Base-by-base conservation (phyloP, 2,329 filamentous ascomycete species). In the Trichophyton verrucosum region DNA sequence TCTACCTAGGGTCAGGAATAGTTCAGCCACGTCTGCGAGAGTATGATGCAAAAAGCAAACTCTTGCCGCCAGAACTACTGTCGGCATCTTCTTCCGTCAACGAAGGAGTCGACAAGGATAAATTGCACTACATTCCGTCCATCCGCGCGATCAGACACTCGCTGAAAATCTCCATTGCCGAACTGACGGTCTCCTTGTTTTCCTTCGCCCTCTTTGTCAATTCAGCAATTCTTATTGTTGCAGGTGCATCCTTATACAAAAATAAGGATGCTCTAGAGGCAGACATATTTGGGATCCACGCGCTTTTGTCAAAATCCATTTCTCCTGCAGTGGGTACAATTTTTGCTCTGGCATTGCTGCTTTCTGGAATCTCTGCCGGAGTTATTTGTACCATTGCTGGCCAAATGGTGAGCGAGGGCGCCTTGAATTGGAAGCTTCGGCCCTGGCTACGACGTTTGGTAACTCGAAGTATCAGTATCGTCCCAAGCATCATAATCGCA, bases 361-460 rank as follows among this genome's bases (percentile, higher is more conserved):
- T 95, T 0, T 91, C 87, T 0, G 90, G 90, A 7, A 81, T 89
- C 11, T 89, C 86, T 0, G 90, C 90, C 0, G 90, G 90, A 4
- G 89, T 95, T 40, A 86, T 95, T 1, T 95, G 90, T 75, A 95
- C 91, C 1, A 94, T 95, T 66, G 83, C 90, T 0, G 90, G 90
- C 0, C 90, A 95, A 72, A 94, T 95, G 85, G 86, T 95, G 22
- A 86, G 84, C 64, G 90, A 95, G 71, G 90, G 90, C 5, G 88
- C 90, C 63, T 72, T 95, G 51, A 83, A 84, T 55, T 91, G 89
- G 87, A 83, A 75, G 3, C 73, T 91, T 36, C 79, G 80, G 63
- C 90, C 90, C 0, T 95, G 90, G 90, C 68, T 91, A 8, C 85
- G 90, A 1, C 81, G 90, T 9, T 80, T 95, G 3, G 73, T 92